Evolutionary conservation across 2,329 filamentous ascomycete genomes (phyloP).

Genomic region (Ambrosiella beaveri): DNA sequence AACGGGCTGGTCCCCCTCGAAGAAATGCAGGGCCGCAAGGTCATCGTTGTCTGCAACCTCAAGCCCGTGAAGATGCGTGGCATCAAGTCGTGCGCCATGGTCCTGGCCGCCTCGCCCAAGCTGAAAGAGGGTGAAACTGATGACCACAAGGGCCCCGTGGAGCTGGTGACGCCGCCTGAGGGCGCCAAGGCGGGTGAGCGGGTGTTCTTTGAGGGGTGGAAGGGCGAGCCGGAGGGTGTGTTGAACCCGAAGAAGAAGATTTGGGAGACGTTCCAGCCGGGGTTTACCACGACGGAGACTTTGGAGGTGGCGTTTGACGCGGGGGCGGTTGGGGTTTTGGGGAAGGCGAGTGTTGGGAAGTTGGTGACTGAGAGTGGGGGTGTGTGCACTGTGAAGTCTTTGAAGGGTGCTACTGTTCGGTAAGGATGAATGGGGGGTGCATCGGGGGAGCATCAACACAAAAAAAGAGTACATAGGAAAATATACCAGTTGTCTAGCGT

Average conservation of each 20-base stretch:
- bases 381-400: slow-evolving; percentile 63
- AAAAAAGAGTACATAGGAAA: slow-evolving; percentile 4
- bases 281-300: slow-evolving; percentile 72
- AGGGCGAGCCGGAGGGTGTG: slow-evolving; percentile 78
- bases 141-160: slow-evolving; percentile 77
- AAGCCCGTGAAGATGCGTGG: slow-evolving; percentile 99
- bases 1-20: slow-evolving; percentile 84
- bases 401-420: slow-evolving; percentile 68
- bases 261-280: slow-evolving; percentile 92
- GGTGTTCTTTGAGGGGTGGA: slow-evolving; percentile 87
- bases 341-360: slow-evolving; percentile 48
- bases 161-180: slow-evolving; percentile 71
- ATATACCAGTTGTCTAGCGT: neutral
- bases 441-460: neutral
- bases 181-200: slow-evolving; percentile 68
- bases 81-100: slow-evolving; percentile 65
- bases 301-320: slow-evolving; percentile 81
- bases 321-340: slow-evolving; percentile 54
- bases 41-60: slow-evolving; percentile 90
- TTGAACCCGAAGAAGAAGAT: slow-evolving; percentile 99
- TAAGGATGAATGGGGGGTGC: slow-evolving; percentile 26
- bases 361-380: slow-evolving; percentile 64
- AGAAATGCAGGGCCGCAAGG: slow-evolving; percentile 93
- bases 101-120: slow-evolving; percentile 80
- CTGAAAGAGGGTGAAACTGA: slow-evolving; percentile 66